Percentiles rank a stretch among this genome's conserved stretches.
Conservation (phyloP, 1,284 basidiomycete species). For the Puccinia horiana region DNA sequence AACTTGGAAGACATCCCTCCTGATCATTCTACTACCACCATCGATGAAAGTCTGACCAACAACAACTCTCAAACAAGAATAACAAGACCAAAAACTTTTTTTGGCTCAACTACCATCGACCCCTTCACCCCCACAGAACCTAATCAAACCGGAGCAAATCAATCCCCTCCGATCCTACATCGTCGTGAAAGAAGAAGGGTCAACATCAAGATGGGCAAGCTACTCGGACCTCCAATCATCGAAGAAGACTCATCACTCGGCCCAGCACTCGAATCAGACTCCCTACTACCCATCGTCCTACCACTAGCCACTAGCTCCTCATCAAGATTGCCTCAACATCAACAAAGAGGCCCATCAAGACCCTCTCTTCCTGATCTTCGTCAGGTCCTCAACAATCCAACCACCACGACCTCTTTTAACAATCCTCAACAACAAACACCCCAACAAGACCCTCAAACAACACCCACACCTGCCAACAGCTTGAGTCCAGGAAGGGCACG, state of each 20-base stretch:
- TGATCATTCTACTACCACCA: not conserved
- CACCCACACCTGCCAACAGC: not conserved
- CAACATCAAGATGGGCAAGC: constrained; percentile 44
- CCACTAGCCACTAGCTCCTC: not conserved
- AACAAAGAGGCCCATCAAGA: not conserved
- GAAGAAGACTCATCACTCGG: constrained; percentile 41
- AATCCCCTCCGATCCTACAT: constrained; percentile 21
- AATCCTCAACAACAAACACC: not conserved
- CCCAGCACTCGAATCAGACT: not conserved
- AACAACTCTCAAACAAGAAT: not conserved
- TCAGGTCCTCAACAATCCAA: constrained; percentile 7
- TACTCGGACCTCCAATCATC: constrained; percentile 37
- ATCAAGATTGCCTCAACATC: not conserved
- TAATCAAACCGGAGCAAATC: not conserved
- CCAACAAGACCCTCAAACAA: not conserved
- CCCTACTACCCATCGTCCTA: not conserved
- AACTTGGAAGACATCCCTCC: constrained; percentile 17
- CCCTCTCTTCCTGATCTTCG: constrained; percentile 46
- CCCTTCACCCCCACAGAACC: not conserved
- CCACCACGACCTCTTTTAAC: not conserved
- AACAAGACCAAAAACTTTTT: no score
- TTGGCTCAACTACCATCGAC: no score
- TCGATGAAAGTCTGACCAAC: constrained; percentile 10
- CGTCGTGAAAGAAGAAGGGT: constrained; percentile 36
- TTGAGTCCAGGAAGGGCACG: constrained; percentile 35